Base-by-base conservation (phyloP, 768 basidiomycete species). In the Tephrocybe sp. region DNA sequence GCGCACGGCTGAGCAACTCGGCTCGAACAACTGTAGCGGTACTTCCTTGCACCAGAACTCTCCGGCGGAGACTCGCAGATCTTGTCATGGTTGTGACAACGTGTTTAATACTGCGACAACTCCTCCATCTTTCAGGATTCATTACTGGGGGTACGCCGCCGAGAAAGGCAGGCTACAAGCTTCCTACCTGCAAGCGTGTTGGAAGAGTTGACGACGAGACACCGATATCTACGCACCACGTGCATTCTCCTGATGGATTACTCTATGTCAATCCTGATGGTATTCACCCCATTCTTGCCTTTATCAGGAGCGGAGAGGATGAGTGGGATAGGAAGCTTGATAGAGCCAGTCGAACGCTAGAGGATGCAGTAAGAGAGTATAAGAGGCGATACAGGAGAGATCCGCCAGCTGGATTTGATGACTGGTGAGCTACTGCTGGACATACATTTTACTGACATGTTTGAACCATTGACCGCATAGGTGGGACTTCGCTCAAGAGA, bases 371-470 rank as follows among this genome's bases (percentile, higher is more conserved):
- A 0, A 62, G 61, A 19, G 87, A 89, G 62, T 92, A 92, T 65
- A 74, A 72, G 49, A 69, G 74, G 51, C 71, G 87, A 53, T 90
- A 89, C 65, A 72, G 69, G 16, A 72, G 85, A 38, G 69, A 79
- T 35, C 90, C 90, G 1, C 89, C 90, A 0, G 72, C 68, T 26
- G 90, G 90, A 1, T 92, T 92, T 51, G 88, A 87, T 61, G 72
- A 77, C 39, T 92, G 89, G 89, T 89, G 75, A 73, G 64, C 26
- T 64, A 42, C 12, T 30, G 11, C 20, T 11, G 5, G 3, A 34
- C n/a, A 19, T 39, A 1, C 12, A 26, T 3, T 4, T 26, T 7
- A 26, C 26, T 10, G 12, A 20, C 13, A 33, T 36, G 45, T 36
- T 2, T 9, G 22, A 13, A 12, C 9, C 14, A 1, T 33, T 3